phyloP scores from a whole-genome alignment of 768 basidiomycete genomes.

The Suillus spraguei region DNA sequence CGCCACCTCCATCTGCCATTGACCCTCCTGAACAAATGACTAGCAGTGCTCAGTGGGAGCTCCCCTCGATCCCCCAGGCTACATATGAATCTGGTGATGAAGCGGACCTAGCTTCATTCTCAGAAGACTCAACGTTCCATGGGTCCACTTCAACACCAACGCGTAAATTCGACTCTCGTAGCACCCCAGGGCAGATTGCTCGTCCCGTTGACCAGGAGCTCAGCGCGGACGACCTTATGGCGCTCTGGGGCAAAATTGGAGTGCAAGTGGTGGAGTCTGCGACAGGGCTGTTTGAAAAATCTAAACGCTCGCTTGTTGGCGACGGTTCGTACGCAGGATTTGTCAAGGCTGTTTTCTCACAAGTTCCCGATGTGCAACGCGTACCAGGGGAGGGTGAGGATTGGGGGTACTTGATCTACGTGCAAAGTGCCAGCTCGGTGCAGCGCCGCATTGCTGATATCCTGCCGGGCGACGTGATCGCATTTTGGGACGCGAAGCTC shows the following conservation, averaged over 20 bases:
- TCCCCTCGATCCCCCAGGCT: slow-evolving; percentile 59
- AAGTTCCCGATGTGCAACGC: slow-evolving; percentile 64
- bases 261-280: slow-evolving; percentile 75
- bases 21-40: slow-evolving; percentile 37
- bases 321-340: slow-evolving; percentile 87
- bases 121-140: slow-evolving; percentile 51
- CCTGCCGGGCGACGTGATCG: slow-evolving; percentile 83
- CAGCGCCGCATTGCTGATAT: slow-evolving; percentile 78
- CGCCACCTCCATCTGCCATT: slow-evolving; percentile 41
- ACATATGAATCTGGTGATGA: slow-evolving; percentile 59
- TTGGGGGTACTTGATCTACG: slow-evolving; percentile 78
- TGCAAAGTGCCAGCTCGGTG: slow-evolving; percentile 66
- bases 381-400: slow-evolving; percentile 33
- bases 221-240: slow-evolving; percentile 66
- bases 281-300: slow-evolving; percentile 66
- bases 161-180: slow-evolving; percentile 17
- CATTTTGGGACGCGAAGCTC: slow-evolving; percentile 73
- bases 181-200: slow-evolving; percentile 15
- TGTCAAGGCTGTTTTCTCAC: slow-evolving; percentile 62
- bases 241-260: slow-evolving; percentile 74
- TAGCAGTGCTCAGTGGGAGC: slow-evolving; percentile 61
- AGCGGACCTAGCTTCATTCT: slow-evolving; percentile 57
- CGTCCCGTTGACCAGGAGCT: slow-evolving; percentile 39
- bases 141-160: slow-evolving; percentile 30
- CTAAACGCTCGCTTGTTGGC: slow-evolving; percentile 76